Evolutionary conservation across 306 rosid species (phyloP), one percentile per base, ranked within the genome.

Genomic region (Quercus cerris): DNA sequence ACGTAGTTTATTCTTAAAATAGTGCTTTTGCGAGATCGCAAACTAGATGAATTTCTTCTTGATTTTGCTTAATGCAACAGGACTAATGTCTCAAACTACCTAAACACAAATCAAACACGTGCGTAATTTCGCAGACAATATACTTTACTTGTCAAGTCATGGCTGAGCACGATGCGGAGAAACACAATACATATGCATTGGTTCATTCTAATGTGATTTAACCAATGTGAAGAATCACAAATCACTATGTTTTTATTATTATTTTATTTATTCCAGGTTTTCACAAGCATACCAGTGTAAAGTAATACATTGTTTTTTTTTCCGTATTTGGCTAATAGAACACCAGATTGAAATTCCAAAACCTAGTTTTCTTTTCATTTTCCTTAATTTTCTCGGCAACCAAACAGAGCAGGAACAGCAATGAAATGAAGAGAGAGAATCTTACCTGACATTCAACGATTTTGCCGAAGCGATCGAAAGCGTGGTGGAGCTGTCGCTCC

Each of bases 401-500:
- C 52, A 82, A 71, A 80, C 11, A 56, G 56, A 5, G 15, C 22
- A 61, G 23, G 54, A 20, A 31, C 41, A 56, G 72, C 38, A 20
- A 46, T 8, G 20, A 64, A 46, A n/a, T 56, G 31, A 62, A 57
- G 52, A 27, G 71, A 68, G 74, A 69, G 77, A 70, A 67, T 73
- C 64, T 58, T 76, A 96, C 98, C 97, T 93, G 98, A 77, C 86
- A 81, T 83, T 96, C 98, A 3, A 85, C 56, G 44, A 96, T 86
- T 84, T 91, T 96, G 61, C 98, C 99, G 78, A 84, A 96, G 49
- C 97, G 98, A 52, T 27, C 79, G 79, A 96, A 91, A 68, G 96
- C 94, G 72, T 81, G 91, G 69, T 91, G 97, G 30, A 96, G 93
- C 88, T 96, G 94, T 85, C 93, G 96, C 89, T 96, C 97, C 3